Base-by-base conservation (phyloP, 116 monocot genomes). In the Posidonia oceanica region DNA sequence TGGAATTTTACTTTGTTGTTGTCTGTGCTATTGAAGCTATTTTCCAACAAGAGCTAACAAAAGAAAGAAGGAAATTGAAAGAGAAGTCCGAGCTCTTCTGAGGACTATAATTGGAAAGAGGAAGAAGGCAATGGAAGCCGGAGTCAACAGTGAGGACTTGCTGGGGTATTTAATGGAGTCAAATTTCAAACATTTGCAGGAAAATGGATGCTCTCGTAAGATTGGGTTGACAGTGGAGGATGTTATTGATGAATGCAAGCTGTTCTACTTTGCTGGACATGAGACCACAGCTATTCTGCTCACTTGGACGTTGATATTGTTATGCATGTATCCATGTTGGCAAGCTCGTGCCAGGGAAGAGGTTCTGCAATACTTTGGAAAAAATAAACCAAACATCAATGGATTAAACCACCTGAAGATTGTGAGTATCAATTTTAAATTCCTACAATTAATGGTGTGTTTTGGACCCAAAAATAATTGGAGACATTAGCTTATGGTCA, bases 181-280 rank as follows among this genome's bases (percentile, higher is more conserved):
- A 1, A 90, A 86, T 57, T 21, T 64, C 12, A 72, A 59, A 4
- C 39, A 70, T 0, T 55, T 40, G 2, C 52, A 55, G 69, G 75
- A 68, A 17, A 41, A 64, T 10, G 68, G 64, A 8, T 65, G 52
- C 16, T 40, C 38, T 6, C 18, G 23, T 2, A 57, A 67, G 4
- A 39, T 11, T 5, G 48, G 54, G 10, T 58, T 87, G 80, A 84
- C 71, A 3, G 77, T 44, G 0, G 75, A 91, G 7, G 88, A 85
- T 0, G 64, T 89, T 57, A 81, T 89, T 17, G 81, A 85, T 0
- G 85, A 89, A 72, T 89, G 88, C 56, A 83, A 83, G 71, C 63
- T 86, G 10, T 90, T 90, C 73, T 90, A 90, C 67, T 74, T 85
- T 65, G 88, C 85, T 8, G 88, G 88, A 21, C 86, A 83, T 7